A percentile compares a stretch with the other conserved stretches of the same genome.
These are phyloP conservation scores for Laburnicola sp. DNA, from an alignment of 2,329 filamentous ascomycete species.

Conservation along the genomic window DNA sequence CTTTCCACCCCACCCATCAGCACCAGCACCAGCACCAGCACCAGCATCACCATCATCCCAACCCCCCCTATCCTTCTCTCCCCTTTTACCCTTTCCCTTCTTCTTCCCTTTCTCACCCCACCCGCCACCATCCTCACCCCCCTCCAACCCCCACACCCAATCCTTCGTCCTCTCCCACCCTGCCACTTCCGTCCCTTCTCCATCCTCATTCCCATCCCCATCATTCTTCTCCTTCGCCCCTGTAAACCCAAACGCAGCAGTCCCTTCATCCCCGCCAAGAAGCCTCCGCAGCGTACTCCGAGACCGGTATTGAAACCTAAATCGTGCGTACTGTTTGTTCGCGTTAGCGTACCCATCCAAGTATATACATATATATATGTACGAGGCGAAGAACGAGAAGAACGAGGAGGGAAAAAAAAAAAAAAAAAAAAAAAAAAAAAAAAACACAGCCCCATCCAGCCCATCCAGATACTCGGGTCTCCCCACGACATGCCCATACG, in stretches of 20 bases:
- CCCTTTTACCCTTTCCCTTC: conserved; percentile 1
- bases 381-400: not conserved
- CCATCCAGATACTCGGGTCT: conserved; percentile 49
- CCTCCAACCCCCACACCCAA: conserved; percentile 26
- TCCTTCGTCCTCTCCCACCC: conserved; percentile 20
- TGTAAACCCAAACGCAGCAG: not conserved
- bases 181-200: conserved; percentile 14
- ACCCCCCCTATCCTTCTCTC: not conserved
- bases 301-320: too few species aligned
- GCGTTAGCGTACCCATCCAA: not conserved
- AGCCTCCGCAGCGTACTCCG: too few species aligned
- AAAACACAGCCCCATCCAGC: conserved; percentile 26
- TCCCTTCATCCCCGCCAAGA: too few species aligned
- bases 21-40: too few species aligned
- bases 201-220: not conserved
- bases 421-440: not conserved
- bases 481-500: conserved; percentile 44
- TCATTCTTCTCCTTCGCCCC: conserved; percentile 17
- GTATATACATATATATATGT: not conserved
- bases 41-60: not conserved
- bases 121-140: conserved; percentile 8
- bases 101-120: not conserved
- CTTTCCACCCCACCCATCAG: too few species aligned
- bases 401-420: not conserved
- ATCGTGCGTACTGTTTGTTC: not conserved